Evolutionary conservation across 2,329 filamentous ascomycete genomes (phyloP).

Genomic region (Penicillium sp.): DNA sequence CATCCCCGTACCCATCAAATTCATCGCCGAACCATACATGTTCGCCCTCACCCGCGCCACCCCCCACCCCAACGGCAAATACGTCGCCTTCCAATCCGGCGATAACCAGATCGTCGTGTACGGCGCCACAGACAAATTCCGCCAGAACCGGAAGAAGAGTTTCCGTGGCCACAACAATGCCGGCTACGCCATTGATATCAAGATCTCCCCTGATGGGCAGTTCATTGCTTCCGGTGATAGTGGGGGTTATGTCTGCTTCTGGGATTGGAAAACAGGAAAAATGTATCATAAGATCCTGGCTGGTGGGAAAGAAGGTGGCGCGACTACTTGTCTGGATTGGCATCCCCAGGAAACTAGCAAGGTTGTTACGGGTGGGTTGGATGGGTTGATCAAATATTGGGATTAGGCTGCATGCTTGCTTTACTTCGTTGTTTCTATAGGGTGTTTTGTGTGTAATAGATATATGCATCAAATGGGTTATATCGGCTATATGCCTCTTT

Average conservation of each 20-base stretch:
- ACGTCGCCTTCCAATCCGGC: slow-evolving; percentile 82
- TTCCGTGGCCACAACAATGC: slow-evolving; percentile 95
- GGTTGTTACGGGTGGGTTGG: slow-evolving; percentile 79
- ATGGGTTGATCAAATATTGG: slow-evolving; percentile 85
- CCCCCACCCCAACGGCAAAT: slow-evolving; percentile 80
- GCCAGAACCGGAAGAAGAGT: slow-evolving; percentile 93
- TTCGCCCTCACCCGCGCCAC: slow-evolving; percentile 84
- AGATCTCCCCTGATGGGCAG: slow-evolving; percentile 81
- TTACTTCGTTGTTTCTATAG: too few relatives aligned
- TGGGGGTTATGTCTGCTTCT: slow-evolving; percentile 85
- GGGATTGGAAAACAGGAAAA: slow-evolving; percentile 99
- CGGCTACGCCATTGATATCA: slow-evolving; percentile 82
- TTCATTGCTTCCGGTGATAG: slow-evolving; percentile 82
- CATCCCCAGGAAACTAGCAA: slow-evolving; percentile 98
- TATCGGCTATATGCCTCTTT: too few relatives aligned
- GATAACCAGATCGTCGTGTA: slow-evolving; percentile 98
- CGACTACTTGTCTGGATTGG: slow-evolving; percentile 83
- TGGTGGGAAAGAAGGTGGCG: slow-evolving; percentile 56
- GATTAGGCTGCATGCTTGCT: too few relatives aligned
- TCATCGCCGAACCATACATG: slow-evolving; percentile 96
- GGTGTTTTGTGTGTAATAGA: too few relatives aligned
- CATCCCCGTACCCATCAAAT: slow-evolving; percentile 96
- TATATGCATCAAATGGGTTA: too few relatives aligned
- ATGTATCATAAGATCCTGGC: slow-evolving; percentile 96
- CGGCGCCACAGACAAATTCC: slow-evolving; percentile 86